phyloP scores from a whole-genome alignment of 2,329 filamentous ascomycete genomes.

The Ophiostoma triangulosporum region DNA sequence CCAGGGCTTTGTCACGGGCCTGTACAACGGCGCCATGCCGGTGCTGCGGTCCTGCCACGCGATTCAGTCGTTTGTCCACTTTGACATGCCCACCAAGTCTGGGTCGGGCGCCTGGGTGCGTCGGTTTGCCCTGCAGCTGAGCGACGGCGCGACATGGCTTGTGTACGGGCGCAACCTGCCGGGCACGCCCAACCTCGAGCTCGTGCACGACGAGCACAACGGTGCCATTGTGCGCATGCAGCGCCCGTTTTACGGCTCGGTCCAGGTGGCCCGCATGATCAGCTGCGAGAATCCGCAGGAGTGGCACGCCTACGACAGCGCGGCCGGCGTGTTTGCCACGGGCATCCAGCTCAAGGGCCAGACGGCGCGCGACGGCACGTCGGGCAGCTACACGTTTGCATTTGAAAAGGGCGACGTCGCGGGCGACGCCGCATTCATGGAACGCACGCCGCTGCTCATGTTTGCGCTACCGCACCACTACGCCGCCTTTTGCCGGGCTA shows the following conservation, averaged over 20 bases:
- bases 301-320: conserved; percentile 51
- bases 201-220: conserved; percentile 49
- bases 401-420: conserved; percentile 58
- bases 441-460: conserved; percentile 52
- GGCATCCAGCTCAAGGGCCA: conserved; percentile 49
- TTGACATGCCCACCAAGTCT: conserved; percentile 22
- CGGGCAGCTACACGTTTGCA: conserved; percentile 58
- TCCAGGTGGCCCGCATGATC: conserved; percentile 83
- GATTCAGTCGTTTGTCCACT: conserved; percentile 4
- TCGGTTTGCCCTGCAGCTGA: conserved; percentile 66
- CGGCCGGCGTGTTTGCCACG: conserved; percentile 63
- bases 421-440: conserved; percentile 16
- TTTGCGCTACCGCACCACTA: conserved; percentile 82
- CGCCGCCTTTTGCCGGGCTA: conserved; percentile 52
- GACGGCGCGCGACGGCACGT: conserved; percentile 32
- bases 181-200: conserved; percentile 42
- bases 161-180: conserved; percentile 57
- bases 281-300: conserved; percentile 27
- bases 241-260: conserved; percentile 56
- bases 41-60: conserved; percentile 51
- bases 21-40: conserved; percentile 59
- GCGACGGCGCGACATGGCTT: conserved; percentile 64
- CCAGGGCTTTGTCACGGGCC: conserved; percentile 71
- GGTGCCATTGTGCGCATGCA: conserved; percentile 47
- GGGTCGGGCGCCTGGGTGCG: conserved; percentile 36